These are phyloP conservation scores for Trichoderma sp. DNA, from an alignment of 2,329 filamentous ascomycete genomes.

Conservation along the genomic window DNA sequence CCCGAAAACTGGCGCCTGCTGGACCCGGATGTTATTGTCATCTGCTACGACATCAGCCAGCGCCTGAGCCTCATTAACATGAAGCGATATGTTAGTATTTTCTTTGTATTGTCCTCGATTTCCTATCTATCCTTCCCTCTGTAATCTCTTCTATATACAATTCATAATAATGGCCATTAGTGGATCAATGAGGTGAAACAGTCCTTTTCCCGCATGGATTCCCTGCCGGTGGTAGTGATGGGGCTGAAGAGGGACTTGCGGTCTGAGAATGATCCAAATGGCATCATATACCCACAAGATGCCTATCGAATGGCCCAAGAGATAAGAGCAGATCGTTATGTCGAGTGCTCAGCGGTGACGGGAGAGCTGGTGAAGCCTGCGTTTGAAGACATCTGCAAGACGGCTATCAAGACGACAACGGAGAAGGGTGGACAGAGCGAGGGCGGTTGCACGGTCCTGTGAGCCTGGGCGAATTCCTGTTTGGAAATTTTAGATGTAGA, in stretches of 20 bases:
- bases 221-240: constrained; percentile 53
- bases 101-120: not conserved
- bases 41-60: constrained; percentile 62
- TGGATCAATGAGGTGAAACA: constrained; percentile 56
- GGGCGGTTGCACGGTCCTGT: constrained; percentile 53
- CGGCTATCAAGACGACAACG: constrained; percentile 49
- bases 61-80: constrained; percentile 57
- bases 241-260: constrained; percentile 61
- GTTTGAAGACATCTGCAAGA: constrained; percentile 60
- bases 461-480: constrained; percentile 22
- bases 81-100: constrained; percentile 49
- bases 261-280: constrained; percentile 57
- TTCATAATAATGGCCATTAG: constrained; percentile 32
- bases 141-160: not conserved
- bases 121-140: not conserved
- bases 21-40: constrained; percentile 54
- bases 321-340: constrained; percentile 60
- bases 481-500: not conserved
- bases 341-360: constrained; percentile 61
- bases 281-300: constrained; percentile 60
- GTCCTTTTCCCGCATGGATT: constrained; percentile 46
- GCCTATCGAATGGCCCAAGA: constrained; percentile 55
- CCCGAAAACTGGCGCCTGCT: constrained; percentile 59
- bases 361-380: constrained; percentile 56
- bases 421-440: constrained; percentile 51